Evolutionary conservation across 495 filamentous ascomycete species (phyloP), one percentile per base, ranked within the genome.

Genomic region (Daldinia decipiens): DNA sequence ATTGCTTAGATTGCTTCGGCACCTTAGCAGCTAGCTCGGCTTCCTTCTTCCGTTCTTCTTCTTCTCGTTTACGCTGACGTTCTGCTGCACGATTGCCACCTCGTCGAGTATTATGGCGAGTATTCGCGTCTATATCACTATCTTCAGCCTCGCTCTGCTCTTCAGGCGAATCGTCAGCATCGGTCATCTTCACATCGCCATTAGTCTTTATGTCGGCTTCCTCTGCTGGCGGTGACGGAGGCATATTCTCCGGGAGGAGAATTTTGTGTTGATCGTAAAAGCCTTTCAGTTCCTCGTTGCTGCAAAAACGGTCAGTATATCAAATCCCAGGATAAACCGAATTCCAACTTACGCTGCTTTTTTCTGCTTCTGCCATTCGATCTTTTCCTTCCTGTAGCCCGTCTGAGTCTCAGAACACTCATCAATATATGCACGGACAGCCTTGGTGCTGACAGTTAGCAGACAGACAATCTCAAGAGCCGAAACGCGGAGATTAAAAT

Each of bases 341-440:
- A 47, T 60, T n/a, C 27, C 51, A 47, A 91, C 94, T 83, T 87
- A 97, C 94, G 87, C 85, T 78, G 85, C 84, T 77, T 95, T 98
- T 73, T 91, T 88, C 59, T 90, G 85, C 62, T 93, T 87, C 78
- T 98, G 95, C 76, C 88, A 90, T 70, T 97, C 92, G 62, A 97
- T 97, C 80, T 97, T 98, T 78, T 96, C 91, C 79, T 98, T 99
- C 19, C 95, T 87, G 74, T 93, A 91, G 45, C 87, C 88, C 3
- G 95, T 99, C 96, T 98, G 97, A 63, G 92, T 89, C 68, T 93
- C 91, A 52, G 89, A 91, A 79, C 93, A 96, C 67, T 94, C 89
- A 64, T 97, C 93, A 82, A 99, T 91, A 74, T 95, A 97, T 15
- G 88, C 89, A 39, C 93, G 88, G 62, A 98, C 87, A 2, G 90